phyloP scores from a whole-genome alignment of 2,329 filamentous ascomycete species.

The Bipolaris cookei region DNA sequence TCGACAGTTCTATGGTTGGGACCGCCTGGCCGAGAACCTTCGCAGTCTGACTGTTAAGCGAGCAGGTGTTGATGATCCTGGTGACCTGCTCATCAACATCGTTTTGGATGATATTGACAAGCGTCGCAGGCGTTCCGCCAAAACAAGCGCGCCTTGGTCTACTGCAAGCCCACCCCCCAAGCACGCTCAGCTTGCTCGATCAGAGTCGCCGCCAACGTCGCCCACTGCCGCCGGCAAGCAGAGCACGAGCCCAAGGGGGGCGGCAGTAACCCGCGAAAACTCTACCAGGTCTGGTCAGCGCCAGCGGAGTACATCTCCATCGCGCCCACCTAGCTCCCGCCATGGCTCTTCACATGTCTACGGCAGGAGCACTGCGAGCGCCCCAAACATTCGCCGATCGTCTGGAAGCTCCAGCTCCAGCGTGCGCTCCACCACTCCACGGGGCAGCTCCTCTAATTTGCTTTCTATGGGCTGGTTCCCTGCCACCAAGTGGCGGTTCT shows the following conservation, averaged over 20 bases:
- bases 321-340: constrained; percentile 75
- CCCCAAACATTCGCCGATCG: constrained; percentile 79
- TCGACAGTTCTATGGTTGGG: constrained; percentile 96
- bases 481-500: constrained; percentile 89
- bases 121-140: constrained; percentile 84
- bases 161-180: constrained; percentile 67
- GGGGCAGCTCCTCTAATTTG: constrained; percentile 79
- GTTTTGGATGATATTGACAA: constrained; percentile 97
- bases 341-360: constrained; percentile 70
- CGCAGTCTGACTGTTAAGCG: constrained; percentile 87
- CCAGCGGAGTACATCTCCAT: constrained; percentile 81
- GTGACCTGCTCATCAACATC: constrained; percentile 88
- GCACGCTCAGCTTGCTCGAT: constrained; percentile 70
- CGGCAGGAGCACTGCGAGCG: constrained; percentile 58
- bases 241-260: constrained; percentile 57
- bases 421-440: constrained; percentile 61
- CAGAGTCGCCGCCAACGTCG: constrained; percentile 65
- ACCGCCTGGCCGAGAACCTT: constrained; percentile 88
- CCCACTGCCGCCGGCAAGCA: constrained; percentile 50
- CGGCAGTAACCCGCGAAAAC: constrained; percentile 65
- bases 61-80: constrained; percentile 85
- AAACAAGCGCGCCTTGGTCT: constrained; percentile 75
- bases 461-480: constrained; percentile 75
- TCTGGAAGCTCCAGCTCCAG: constrained; percentile 92
- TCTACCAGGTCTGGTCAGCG: constrained; percentile 50